Conservation (phyloP, 768 basidiomycete species). For the Crepidotus variabilis region DNA sequence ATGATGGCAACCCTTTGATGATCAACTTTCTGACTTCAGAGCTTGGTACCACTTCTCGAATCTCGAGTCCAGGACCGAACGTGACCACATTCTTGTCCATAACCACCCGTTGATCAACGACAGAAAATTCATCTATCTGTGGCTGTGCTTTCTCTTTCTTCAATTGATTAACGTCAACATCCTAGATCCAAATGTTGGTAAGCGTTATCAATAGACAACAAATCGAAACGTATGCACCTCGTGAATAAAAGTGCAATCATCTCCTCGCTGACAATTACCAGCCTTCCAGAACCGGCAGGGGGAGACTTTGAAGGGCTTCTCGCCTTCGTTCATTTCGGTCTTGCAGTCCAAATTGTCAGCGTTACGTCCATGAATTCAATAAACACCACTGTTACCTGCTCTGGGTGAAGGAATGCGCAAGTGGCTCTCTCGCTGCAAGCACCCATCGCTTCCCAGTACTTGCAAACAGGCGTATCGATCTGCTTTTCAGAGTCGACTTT, state of each 20-base stretch:
- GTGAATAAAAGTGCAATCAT: background rate
- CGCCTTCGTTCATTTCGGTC: background rate
- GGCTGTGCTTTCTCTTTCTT: background rate
- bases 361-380: no score
- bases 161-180: background rate
- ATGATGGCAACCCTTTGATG: constrained; percentile 39
- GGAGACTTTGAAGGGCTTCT: background rate
- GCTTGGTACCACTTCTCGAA: constrained; percentile 39
- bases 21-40: constrained; percentile 48
- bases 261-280: background rate
- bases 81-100: constrained; percentile 44
- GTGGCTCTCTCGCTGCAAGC: background rate
- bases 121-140: constrained; percentile 34
- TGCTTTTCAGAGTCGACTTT: background rate
- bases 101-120: constrained; percentile 38
- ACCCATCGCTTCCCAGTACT: background rate
- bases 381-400: no score
- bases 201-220: background rate
- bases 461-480: background rate
- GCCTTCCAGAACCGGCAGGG: constrained; percentile 2
- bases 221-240: constrained; percentile 1
- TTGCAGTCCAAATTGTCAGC: background rate
- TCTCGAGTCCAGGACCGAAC: constrained; percentile 44
- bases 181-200: background rate
- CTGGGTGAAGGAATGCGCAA: background rate